Base-by-base conservation (phyloP, 192 early-diverging fungal genomes). In the Cetraspora pellucida region DNA sequence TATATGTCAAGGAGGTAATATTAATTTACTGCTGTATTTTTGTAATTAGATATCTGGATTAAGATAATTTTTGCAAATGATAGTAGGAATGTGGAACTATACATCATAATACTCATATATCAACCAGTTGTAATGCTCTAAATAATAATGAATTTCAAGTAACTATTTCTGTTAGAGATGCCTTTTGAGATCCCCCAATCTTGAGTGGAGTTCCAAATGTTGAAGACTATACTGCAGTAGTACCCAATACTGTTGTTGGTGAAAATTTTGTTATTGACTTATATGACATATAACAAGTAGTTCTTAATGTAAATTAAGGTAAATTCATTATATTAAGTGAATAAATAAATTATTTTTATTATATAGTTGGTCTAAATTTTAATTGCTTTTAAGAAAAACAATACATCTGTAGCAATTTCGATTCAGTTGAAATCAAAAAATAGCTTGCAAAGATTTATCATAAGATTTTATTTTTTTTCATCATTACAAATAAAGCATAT, bases 101-200 rank as follows among this genome's bases (percentile, higher is more conserved):
- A 45, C 23, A 59, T 45, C 65, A 71, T 37, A 50, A n/a, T 71
- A 71, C 14, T 19, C 9, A 43, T 71, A 25, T 3, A 71, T 3
- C 45, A 19, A 71, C 21, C 43, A 21, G 68, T 27, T 71, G 49
- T 71, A 71, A 71, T 71, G 49, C 68, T 52, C 68, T 49, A 46
- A 43, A 54, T 71, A 71, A 23, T 71, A 8, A 25, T 37, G 46
- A 23, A 70, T 70, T 31, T 70, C 68, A 70, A 30, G 31, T 71
- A 25, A 71, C 28, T 43, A 71, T 68, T 27, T 7, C 37, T 37
- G 37, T 37, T 37, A 37, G 37, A 14, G 66, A 68, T 45, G 68
- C 52, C 23, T 71, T 71, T 49, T 71, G 37, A 2, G 68, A 71
- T 31, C 49, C 68, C 10, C 68, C 68, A 37, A 71, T 71, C 25